Base-by-base conservation (phyloP, 495 filamentous ascomycete genomes). In the Aspergillus baeticus region DNA sequence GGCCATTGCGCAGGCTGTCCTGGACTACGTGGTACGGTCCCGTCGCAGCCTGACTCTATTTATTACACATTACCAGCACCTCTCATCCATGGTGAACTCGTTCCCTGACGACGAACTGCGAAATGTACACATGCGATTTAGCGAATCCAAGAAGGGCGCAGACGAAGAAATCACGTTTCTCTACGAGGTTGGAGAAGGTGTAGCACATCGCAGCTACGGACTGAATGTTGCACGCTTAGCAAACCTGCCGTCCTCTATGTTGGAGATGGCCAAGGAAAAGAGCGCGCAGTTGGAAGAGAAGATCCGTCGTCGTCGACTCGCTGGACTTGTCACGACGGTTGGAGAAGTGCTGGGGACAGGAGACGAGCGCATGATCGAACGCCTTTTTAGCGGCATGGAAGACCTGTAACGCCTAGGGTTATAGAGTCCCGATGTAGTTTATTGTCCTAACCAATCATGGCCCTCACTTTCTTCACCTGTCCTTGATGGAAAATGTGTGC, bases 31-130 rank as follows among this genome's bases (percentile, higher is more conserved):
- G 60, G 85, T 93, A n/a, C 76, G 83, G 35, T 84, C 90, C 2
- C 76, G 86, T 2, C 76, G 78, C 51, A 90, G 90, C 46, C 73
- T 97, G 55, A 92, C 89, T 4, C 76, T 97, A 17, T 98, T 98
- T 76, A 94, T 98, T 67, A 98, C 94, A 39, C 94, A 98, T 73
- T 98, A 98, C 70, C 95, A 98, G 67, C 83, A 83, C 56, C 82
- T 98, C 2, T 86, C 88, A 10, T 74, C 77, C 39, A 80, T 96
- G 58, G 88, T 84, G 5, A 80, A 83, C 13, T 81, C 83, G 5
- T 88, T 92, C 56, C 73, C 76, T 8, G 68, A 77, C 31, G 70
- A 77, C 8, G 81, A 82, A 53, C 77, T 92, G 17, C 82, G 75
- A 53, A 93, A 92, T 65, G 86, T 92, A 54, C 90, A 94, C 65